Evolutionary conservation across 345 rosid genomes (phyloP), one percentile per base, ranked within the genome.

Genomic region (Eucalyptus urophylla): DNA sequence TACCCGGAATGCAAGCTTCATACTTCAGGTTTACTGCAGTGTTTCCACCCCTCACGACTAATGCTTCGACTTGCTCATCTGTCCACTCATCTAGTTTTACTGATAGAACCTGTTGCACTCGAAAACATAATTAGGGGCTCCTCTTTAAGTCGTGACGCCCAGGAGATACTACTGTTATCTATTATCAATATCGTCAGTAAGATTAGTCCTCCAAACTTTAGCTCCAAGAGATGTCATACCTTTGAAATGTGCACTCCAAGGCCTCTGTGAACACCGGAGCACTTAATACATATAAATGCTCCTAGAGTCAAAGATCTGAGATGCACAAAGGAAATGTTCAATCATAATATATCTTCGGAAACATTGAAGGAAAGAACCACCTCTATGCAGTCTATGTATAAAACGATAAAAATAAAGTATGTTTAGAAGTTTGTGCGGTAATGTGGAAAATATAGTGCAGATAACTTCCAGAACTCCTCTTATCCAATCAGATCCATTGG

Each of bases 191-290:
- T 40, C 7, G 7, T 37, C 21, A 11, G 83, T 37, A 76, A 76
- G 29, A 76, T 5, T 11, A 40, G 83, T 76, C 47, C 83, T 21
- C n/a, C 8, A 24, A 40, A 25, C 29, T 76, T 40, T 14, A 40
- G 83, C 29, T 37, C 83, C 15, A 76, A 76, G 83, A 76, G 83
- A 76, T 4, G 40, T 58, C 86, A 40, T 90, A 98, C 99, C 97
- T 97, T 98, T 90, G 99, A 93, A 93, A 97, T 94, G 92, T 98
- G 99, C 86, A 95, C 99, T 88, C 99, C 99, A 92, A 98, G 99
- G 95, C 99, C 95, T 93, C 99, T 93, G 92, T 98, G 99, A 58
- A 96, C 93, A 89, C 99, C 99, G 87, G 99, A 97, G 91, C 99
- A 98, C 94, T 98, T 98, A 80, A 98, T 98, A 94, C 99, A 98